Percentiles rank a stretch among this genome's conserved stretches.
These are phyloP conservation scores for Sporobolomyces phaffii DNA, from an alignment of 768 basidiomycete species.

Conservation along the genomic window DNA sequence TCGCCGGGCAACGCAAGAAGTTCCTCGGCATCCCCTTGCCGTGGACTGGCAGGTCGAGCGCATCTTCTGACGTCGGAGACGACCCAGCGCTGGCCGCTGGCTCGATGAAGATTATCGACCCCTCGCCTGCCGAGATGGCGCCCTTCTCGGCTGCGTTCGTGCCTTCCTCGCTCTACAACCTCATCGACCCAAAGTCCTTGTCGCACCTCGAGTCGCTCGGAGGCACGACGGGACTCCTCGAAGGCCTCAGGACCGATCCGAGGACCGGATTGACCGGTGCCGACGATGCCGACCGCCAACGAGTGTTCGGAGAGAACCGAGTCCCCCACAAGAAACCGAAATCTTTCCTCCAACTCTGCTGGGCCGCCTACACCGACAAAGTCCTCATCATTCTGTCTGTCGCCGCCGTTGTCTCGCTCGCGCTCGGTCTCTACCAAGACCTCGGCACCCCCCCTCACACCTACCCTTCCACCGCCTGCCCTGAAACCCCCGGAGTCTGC, in stretches of 20 bases:
- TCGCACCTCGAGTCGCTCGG: constrained; percentile 63
- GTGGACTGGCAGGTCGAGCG: constrained; percentile 57
- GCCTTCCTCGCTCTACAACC: constrained; percentile 43
- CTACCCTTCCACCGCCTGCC: constrained; percentile 41
- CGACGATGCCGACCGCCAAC: constrained; percentile 51
- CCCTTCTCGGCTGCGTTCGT: constrained; percentile 28
- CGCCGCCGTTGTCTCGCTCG: constrained; percentile 85
- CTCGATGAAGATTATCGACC: constrained; percentile 20
- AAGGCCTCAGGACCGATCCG: constrained; percentile 65
- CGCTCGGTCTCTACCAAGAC: constrained; percentile 88
- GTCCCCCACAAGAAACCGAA: constrained; percentile 67
- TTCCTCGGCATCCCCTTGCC: constrained; percentile 18
- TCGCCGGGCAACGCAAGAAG: constrained; percentile 7
- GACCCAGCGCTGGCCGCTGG: background rate
- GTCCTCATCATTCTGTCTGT: constrained; percentile 83
- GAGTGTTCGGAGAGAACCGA: constrained; percentile 69
- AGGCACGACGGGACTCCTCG: constrained; percentile 61
- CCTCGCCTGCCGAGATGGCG: constrained; percentile 35
- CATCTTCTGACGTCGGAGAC: background rate
- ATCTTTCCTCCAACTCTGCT: constrained; percentile 69
- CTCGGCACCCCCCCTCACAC: constrained; percentile 64
- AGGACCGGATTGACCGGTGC: constrained; percentile 46
- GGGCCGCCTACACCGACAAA: constrained; percentile 68
- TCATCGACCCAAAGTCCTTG: constrained; percentile 83
- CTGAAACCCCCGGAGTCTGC: constrained; percentile 42